Conservation (phyloP, 169 alveolate genomes). For the Plasmodium cynomolgi region DNA sequence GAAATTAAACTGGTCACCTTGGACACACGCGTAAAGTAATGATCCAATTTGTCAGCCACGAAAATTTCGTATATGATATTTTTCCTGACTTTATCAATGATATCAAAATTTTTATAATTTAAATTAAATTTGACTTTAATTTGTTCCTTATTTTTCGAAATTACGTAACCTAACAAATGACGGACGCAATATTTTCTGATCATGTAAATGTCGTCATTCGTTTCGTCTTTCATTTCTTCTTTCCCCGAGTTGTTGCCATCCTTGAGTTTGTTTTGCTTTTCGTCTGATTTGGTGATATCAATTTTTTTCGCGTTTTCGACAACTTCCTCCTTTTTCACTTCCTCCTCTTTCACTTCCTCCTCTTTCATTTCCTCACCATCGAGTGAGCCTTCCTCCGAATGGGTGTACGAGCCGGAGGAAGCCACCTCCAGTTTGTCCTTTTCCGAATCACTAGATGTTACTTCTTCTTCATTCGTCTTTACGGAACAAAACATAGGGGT, state of each 20-base stretch:
- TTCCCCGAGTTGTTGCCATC: not conserved
- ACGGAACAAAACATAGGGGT: not conserved
- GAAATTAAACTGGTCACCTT: slow-evolving; percentile 39
- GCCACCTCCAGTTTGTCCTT: not conserved
- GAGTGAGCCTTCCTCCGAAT: not conserved
- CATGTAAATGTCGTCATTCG: slow-evolving; percentile 65
- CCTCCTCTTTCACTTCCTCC: not conserved
- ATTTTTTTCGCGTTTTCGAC: not conserved
- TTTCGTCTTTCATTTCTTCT: not conserved
- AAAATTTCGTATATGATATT: slow-evolving; percentile 50
- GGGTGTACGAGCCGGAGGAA: not conserved
- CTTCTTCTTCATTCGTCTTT: slow-evolving; percentile 17
- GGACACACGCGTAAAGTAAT: slow-evolving; percentile 23
- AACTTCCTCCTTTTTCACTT: too few species aligned
- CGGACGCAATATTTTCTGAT: slow-evolving; percentile 70
- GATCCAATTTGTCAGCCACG: not conserved
- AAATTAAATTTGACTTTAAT: slow-evolving; percentile 50
- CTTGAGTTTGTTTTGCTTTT: not conserved
- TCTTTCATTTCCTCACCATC: not conserved
- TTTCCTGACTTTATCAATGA: slow-evolving; percentile 58
- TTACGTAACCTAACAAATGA: slow-evolving; percentile 63
- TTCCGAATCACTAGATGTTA: not conserved
- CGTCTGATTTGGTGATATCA: not conserved
- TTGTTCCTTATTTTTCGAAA: slow-evolving; percentile 36
- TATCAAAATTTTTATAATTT: slow-evolving; percentile 45